These are phyloP conservation scores for Phalaenopsis equestris DNA, from an alignment of 106 monocot species.

Conservation along the genomic window DNA sequence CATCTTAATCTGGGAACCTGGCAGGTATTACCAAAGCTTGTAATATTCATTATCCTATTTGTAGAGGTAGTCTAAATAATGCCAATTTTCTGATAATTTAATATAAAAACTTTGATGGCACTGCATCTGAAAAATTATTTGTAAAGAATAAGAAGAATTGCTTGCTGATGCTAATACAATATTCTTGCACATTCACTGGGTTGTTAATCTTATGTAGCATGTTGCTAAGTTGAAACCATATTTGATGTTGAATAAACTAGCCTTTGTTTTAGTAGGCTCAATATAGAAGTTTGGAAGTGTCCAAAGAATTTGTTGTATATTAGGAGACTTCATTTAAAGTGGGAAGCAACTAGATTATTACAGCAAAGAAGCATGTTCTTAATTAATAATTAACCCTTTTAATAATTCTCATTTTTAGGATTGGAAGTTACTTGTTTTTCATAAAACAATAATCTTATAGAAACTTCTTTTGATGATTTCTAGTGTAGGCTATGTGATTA, in stretches of 20 bases:
- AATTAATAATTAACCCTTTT: no score
- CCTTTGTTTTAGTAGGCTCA: neutral
- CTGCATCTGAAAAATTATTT: neutral
- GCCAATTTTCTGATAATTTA: neutral
- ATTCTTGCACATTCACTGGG: neutral
- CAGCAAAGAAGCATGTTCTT: no score
- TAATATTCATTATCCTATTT: neutral
- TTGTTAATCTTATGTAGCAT: neutral
- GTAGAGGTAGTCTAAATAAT: neutral
- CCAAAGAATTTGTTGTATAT: neutral
- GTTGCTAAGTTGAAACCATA: neutral
- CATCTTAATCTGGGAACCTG: slow-evolving; percentile 97
- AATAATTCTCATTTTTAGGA: no score
- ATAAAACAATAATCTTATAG: neutral
- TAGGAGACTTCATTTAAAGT: no score
- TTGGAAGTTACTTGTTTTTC: no score
- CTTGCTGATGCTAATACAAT: no score
- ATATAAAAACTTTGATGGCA: neutral
- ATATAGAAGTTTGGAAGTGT: neutral
- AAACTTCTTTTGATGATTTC: no score
- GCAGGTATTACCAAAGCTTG: slow-evolving; percentile 47
- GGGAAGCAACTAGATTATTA: no score
- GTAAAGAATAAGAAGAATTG: neutral
- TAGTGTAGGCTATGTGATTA: no score
- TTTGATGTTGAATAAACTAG: neutral